phyloP scores from a whole-genome alignment of 805 yeast species.

The Nakazawaea ernobii region DNA sequence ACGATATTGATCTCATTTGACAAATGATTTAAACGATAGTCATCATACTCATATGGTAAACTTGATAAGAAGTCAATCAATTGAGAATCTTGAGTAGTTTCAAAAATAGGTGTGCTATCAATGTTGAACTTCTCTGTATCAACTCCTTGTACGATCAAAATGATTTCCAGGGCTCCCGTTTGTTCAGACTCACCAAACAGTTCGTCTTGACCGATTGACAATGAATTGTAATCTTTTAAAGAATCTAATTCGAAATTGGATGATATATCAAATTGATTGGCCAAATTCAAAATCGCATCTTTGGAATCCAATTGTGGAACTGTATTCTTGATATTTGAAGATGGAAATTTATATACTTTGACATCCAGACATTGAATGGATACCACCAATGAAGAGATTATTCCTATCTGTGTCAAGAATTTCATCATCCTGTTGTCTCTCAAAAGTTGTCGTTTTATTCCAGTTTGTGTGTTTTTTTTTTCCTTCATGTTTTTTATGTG shows the following conservation, averaged over 20 bases:
- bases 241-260: constrained; percentile 27
- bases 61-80: constrained; percentile 17
- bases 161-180: constrained; percentile 24
- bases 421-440: neutral
- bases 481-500: neutral
- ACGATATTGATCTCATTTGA: constrained; percentile 22
- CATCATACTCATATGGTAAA: constrained; percentile 18
- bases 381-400: neutral
- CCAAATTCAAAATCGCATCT: constrained; percentile 36
- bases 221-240: neutral
- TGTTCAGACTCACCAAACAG: constrained; percentile 22
- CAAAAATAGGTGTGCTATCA: constrained; percentile 17
- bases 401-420: neutral
- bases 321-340: too few relatives aligned
- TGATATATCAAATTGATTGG: constrained; percentile 38
- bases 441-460: neutral
- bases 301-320: constrained; percentile 17
- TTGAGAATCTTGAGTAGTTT: constrained; percentile 14
- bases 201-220: constrained; percentile 11
- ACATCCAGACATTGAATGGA: constrained; percentile 1
- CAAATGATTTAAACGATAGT: constrained; percentile 16
- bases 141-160: constrained; percentile 38
- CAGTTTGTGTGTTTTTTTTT: neutral
- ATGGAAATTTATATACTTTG: constrained; percentile 11
- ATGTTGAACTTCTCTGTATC: constrained; percentile 26